These are phyloP conservation scores for Talaromyces adpressus DNA, from an alignment of 495 filamentous ascomycete species.

Conservation along the genomic window DNA sequence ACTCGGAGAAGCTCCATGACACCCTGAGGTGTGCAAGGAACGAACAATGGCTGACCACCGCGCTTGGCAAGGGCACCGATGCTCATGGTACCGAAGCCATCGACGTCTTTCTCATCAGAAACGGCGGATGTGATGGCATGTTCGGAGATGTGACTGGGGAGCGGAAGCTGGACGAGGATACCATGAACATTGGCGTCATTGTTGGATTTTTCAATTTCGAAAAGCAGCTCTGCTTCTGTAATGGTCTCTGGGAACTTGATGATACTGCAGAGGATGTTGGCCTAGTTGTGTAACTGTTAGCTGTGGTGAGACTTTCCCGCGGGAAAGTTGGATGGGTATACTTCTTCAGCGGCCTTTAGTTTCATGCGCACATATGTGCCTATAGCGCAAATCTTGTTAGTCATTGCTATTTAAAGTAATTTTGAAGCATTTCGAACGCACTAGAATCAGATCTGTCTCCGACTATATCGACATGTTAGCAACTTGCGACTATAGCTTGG, in stretches of 20 bases:
- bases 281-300: conserved; percentile 41
- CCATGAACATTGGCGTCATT: conserved; percentile 83
- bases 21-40: conserved; percentile 92
- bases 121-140: conserved; percentile 84
- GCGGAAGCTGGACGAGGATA: conserved; percentile 86
- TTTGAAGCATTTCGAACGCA: not conserved
- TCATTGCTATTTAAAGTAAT: not conserved
- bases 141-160: conserved; percentile 85
- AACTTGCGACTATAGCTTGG: too few relatives aligned
- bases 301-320: conserved; percentile 5
- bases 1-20: conserved; percentile 88
- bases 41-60: conserved; percentile 78
- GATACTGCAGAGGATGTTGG: conserved; percentile 81
- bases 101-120: conserved; percentile 90
- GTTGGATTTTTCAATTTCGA: conserved; percentile 74
- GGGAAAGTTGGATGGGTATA: conserved; percentile 26
- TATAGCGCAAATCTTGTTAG: conserved; percentile 21
- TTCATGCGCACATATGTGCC: conserved; percentile 99
- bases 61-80: conserved; percentile 95
- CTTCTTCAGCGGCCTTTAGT: conserved; percentile 91
- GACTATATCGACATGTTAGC: not conserved
- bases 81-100: conserved; percentile 89
- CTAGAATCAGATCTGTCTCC: conserved; percentile 6
- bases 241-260: conserved; percentile 74
- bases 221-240: conserved; percentile 78